Percentiles rank a stretch among this genome's conserved stretches.
These are phyloP conservation scores for Hypoxylon sp. DNA, from an alignment of 2,329 filamentous ascomycete genomes.

Conservation along the genomic window DNA sequence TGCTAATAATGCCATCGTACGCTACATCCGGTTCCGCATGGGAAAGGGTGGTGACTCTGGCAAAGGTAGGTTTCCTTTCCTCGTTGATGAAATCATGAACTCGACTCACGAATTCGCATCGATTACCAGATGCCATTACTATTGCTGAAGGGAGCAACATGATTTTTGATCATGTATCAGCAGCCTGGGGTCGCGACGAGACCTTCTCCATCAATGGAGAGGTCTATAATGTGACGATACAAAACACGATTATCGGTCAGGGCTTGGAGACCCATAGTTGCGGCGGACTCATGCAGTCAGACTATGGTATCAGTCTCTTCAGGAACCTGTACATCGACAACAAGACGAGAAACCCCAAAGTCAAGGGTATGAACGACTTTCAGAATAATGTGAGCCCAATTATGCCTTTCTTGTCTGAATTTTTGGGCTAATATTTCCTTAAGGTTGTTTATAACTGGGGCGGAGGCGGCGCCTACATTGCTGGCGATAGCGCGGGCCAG, in stretches of 20 bases:
- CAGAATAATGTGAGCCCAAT: constrained; percentile 54
- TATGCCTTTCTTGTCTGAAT: not conserved
- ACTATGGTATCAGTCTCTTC: constrained; percentile 63
- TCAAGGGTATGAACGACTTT: constrained; percentile 68
- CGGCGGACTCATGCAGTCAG: constrained; percentile 63
- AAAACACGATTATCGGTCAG: constrained; percentile 65
- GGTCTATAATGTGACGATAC: constrained; percentile 62
- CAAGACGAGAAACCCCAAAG: constrained; percentile 68
- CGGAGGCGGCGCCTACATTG: constrained; percentile 65
- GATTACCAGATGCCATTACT: constrained; percentile 58
- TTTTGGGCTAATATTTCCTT: constrained; percentile 48
- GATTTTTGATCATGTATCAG: constrained; percentile 67
- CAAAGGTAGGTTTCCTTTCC: constrained; percentile 51
- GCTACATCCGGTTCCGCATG: constrained; percentile 68
- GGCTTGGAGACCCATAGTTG: constrained; percentile 66
- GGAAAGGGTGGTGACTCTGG: constrained; percentile 62
- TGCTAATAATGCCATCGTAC: constrained; percentile 64
- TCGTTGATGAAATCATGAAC: not conserved
- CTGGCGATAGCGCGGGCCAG: constrained; percentile 60
- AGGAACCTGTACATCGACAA: constrained; percentile 68
- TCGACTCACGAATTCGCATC: not conserved
- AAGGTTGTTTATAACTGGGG: constrained; percentile 68
- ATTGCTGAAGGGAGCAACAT: constrained; percentile 65
- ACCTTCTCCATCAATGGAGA: constrained; percentile 64
- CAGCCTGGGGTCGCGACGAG: constrained; percentile 67